Conservation (phyloP, 2,329 filamentous ascomycete genomes). For the Sclerotinia nivalis region DNA sequence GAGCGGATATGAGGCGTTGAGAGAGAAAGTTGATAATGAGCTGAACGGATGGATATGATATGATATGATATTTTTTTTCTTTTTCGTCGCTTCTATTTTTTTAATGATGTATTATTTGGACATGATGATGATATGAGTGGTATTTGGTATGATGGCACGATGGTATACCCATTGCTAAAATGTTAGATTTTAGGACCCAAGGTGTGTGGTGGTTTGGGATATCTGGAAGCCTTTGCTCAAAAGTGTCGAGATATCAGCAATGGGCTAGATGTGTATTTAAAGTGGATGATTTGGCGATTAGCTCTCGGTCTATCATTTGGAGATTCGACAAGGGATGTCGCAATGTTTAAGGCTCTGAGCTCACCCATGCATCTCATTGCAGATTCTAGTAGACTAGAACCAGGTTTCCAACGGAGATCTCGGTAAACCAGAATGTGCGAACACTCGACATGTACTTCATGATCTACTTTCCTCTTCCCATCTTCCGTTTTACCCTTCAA, state of each 20-base stretch:
- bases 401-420: too few relatives aligned
- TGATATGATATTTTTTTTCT: neutral
- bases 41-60: constrained; percentile 16
- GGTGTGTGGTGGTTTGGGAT: neutral
- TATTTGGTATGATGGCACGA: neutral
- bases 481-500: too few relatives aligned
- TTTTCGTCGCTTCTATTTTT: neutral
- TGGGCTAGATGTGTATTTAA: neutral
- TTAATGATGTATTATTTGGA: neutral
- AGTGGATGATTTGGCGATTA: neutral
- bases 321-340: too few relatives aligned
- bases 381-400: too few relatives aligned
- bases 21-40: constrained; percentile 30
- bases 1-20: constrained; percentile 34
- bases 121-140: neutral
- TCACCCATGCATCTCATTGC: too few relatives aligned
- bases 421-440: too few relatives aligned
- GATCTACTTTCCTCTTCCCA: too few relatives aligned
- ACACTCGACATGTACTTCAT: too few relatives aligned
- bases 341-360: too few relatives aligned
- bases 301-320: too few relatives aligned
- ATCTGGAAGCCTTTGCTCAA: neutral
- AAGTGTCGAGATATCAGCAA: neutral
- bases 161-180: neutral
- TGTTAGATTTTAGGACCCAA: neutral